Conservation (phyloP, 352 stramenopile genomes). For the Blastocystis sp. region DNA sequence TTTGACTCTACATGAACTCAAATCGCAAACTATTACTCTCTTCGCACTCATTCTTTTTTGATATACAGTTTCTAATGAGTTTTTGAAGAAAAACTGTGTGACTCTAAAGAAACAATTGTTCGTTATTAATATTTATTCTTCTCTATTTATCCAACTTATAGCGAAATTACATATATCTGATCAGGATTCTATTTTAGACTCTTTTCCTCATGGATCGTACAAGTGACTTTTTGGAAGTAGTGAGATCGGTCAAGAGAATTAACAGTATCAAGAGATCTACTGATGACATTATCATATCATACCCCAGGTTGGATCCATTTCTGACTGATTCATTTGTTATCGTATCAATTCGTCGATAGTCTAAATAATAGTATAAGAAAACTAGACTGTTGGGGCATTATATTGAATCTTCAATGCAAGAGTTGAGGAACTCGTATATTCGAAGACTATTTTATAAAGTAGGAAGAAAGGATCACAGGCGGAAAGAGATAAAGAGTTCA, state of each 20-base stretch:
- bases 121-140: background rate
- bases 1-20: background rate
- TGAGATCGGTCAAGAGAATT: background rate
- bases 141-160: background rate
- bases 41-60: background rate
- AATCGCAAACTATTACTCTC: background rate
- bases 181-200: background rate
- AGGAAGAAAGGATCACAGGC: background rate
- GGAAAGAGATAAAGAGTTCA: background rate
- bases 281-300: background rate
- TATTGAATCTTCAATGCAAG: background rate
- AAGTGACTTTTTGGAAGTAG: background rate
- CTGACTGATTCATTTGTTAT: background rate
- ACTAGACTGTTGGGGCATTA: background rate
- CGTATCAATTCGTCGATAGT: background rate
- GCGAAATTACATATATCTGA: background rate
- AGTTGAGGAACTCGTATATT: background rate
- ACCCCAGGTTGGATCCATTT: background rate
- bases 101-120: background rate
- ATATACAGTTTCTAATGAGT: background rate
- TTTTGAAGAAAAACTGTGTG: background rate
- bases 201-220: conserved; percentile 8
- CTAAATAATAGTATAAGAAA: conserved; percentile 15
- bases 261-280: background rate
- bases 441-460: background rate